Percentiles rank a stretch among this genome's conserved stretches.
Evolutionary conservation across 1,139 yeast species (phyloP).

Genomic region (Taphrina deformans): DNA sequence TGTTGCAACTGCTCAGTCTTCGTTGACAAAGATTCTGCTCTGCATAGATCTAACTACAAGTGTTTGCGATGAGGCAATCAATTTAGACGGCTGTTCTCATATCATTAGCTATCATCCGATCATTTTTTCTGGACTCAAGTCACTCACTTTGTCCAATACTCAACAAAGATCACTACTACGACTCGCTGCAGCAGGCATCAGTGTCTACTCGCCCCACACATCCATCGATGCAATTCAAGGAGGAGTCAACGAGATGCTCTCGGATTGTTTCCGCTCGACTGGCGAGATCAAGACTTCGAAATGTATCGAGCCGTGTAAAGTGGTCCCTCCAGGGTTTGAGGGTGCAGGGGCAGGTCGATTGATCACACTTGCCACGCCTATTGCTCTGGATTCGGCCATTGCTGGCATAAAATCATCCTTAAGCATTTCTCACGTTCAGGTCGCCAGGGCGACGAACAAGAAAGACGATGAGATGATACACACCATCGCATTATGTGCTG

Average conservation of each 20-base stretch:
- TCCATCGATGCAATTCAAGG: slow-evolving; percentile 89
- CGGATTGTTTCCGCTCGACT: slow-evolving; percentile 39
- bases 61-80: slow-evolving; percentile 84
- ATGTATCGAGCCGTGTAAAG: slow-evolving; percentile 16
- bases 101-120: slow-evolving; percentile 91
- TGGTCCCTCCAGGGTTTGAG: slow-evolving; percentile 45
- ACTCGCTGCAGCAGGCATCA: slow-evolving; percentile 70
- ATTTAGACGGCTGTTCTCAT: slow-evolving; percentile 45
- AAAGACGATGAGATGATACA: slow-evolving; percentile 46
- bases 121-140: slow-evolving; percentile 82
- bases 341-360: slow-evolving; percentile 84
- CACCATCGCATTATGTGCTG: slow-evolving; percentile 88
- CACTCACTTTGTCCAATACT: slow-evolving; percentile 65
- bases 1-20: slow-evolving; percentile 38
- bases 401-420: slow-evolving; percentile 57
- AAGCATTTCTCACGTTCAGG: slow-evolving; percentile 60
- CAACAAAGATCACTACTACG: slow-evolving; percentile 77
- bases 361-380: slow-evolving; percentile 53
- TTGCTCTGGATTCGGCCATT: slow-evolving; percentile 53
- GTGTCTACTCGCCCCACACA: slow-evolving; percentile 94
- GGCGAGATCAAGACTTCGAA: not conserved
- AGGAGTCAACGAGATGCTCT: slow-evolving; percentile 93
- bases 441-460: slow-evolving; percentile 54
- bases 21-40: slow-evolving; percentile 55
- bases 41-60: slow-evolving; percentile 81